Base-by-base conservation (phyloP, 768 basidiomycete species). In the Naganishia randhawae region DNA sequence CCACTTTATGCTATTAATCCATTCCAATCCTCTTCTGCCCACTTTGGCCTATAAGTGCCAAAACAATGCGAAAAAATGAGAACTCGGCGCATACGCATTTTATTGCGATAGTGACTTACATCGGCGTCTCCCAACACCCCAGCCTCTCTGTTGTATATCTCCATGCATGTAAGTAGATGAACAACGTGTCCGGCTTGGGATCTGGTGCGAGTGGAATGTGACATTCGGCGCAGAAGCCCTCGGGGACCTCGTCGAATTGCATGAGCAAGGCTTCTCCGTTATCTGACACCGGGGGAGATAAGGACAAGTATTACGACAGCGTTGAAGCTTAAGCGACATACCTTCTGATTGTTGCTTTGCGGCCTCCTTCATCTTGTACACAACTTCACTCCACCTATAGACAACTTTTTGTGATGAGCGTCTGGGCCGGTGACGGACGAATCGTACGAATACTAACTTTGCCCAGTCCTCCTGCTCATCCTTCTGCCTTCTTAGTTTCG, bases 131-230 rank as follows among this genome's bases (percentile, higher is more conserved):
- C 69, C 74, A 77, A 17, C 66, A 66, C 0, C 78, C 78, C 37
- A 76, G 67, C n/a, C 69, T 63, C 42, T 71, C 72, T 7, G 76
- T 75, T 57, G 71, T 73, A 69, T 75, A 97, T 73, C 85, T 85
- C 75, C 90, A 79, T 31, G 96, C 94, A 75, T 99, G 96, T 75
- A 99, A 81, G 81, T 94, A 99, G 72, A 99, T 98, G 80, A 92
- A 97, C 66, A 98, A 82, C 69, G 87, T 87, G 77, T 93, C 91
- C 1, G 94, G 93, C 74, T 86, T 86, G 1, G 95, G 96, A 80
- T 99, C 96, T 13, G 92, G 91, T 67, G 93, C 88, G 29, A 97
- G 81, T 17, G 96, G 96, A 52, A 96, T 83, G 79, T 90, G 97
- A 77, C 95, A 99, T 76, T 92, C 90, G 0, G 85, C 83, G 77